Conservation (phyloP, 23 red algal species). For the Gracilaria caudata region DNA sequence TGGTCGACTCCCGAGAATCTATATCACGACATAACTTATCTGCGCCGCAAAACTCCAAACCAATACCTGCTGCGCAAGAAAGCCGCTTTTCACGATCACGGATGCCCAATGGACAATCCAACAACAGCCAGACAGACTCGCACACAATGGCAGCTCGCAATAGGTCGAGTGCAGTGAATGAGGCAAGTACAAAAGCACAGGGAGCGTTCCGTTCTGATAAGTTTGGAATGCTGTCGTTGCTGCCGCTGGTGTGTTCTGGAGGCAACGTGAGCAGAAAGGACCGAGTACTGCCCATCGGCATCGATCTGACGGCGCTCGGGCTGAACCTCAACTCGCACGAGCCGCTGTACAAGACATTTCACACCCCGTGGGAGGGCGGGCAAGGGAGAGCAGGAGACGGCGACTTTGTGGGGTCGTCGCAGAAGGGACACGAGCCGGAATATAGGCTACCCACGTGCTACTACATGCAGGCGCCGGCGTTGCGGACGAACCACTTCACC, state of each 20-base stretch:
- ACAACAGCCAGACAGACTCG: not conserved
- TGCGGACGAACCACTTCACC: conserved; percentile 89
- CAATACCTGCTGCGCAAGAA: not conserved
- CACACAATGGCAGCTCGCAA: not conserved
- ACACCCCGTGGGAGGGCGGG: conserved; percentile 74
- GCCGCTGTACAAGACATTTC: conserved; percentile 86
- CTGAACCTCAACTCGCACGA: conserved; percentile 90
- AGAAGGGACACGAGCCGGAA: conserved; percentile 74
- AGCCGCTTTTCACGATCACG: conserved; percentile 24
- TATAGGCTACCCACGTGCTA: conserved; percentile 89
- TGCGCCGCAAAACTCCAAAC: conserved; percentile 4
- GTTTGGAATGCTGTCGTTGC: conserved; percentile 69
- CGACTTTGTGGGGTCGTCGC: conserved; percentile 1
- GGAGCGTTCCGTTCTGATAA: conserved; percentile 28
- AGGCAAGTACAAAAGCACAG: not conserved
- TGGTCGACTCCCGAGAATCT: conserved; percentile 6
- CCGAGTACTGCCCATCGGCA: conserved; percentile 74
- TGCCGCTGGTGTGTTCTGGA: conserved; percentile 37
- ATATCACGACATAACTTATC: not conserved
- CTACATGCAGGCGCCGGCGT: conserved; percentile 75
- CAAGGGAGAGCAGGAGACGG: conserved; percentile 5
- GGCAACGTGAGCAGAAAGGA: conserved; percentile 39
- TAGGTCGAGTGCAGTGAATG: not conserved
- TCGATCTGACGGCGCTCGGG: conserved; percentile 89
- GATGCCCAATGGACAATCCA: conserved; percentile 1